Evolutionary conservation across 1,284 basidiomycete genomes (phyloP), one percentile per base, ranked within the genome.

Genomic region (Boletus semigastroideus): DNA sequence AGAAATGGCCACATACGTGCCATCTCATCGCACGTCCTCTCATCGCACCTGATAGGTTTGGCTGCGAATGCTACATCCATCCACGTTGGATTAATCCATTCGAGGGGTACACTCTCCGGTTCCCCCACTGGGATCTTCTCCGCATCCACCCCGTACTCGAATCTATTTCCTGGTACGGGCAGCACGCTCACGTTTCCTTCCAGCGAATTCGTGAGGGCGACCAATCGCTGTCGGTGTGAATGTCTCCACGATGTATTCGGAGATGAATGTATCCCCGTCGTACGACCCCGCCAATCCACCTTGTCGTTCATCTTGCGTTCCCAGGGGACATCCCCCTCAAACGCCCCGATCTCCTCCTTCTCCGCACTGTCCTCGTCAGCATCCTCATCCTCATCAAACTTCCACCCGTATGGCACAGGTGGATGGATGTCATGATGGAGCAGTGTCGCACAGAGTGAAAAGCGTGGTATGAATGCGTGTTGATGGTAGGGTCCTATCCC

Each of bases 231-330:
- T 38, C 67, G 72, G 55, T 87, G 86, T 3, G 74, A 71, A 20
- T 76, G 61, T 55, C 69, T 67, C 86, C 85, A 87, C 6, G 73
- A 67, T 10, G 69, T 70, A 2, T 63, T 53, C 5, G 64, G 55
- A 0, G 66, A 66, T 51, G 82, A 78, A 58, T 70, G 74, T 39
- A 86, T 85, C 1, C 86, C 86, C 0, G 86, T 87, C 46, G 79
- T 84, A 45, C 76, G 79, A 3, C 86, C 86, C 17, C 86, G 74
- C 86, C 86, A 88, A 22, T 78, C 65, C 28, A 88, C 59, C 27
- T 79, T 63, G 33, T 82, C 77, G 52, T 86, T 78, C 8, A 68
- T 57, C 67, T 82, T 86, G 17, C 76, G 70, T 27, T 79, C 78
- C 79, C 83, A 88, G 0, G 64, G 67, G 0, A 78, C 73, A 61